Percentiles rank a stretch among this genome's conserved stretches.
These are phyloP conservation scores for Salix caprea DNA, from an alignment of 345 rosid species.

Conservation along the genomic window DNA sequence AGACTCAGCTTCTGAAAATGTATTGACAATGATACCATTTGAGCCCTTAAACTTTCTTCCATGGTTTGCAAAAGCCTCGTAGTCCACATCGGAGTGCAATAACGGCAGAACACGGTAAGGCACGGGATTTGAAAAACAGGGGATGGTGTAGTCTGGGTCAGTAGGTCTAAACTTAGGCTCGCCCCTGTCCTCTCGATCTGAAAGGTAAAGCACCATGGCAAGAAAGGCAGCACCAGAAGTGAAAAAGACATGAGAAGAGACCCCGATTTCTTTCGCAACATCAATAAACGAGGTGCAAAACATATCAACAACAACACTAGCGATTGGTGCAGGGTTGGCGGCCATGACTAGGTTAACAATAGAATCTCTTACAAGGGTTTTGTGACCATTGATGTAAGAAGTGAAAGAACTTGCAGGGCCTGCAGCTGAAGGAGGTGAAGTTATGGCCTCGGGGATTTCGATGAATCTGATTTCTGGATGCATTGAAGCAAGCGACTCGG, in stretches of 20 bases:
- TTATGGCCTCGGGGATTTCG: neutral
- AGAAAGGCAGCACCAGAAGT: conserved; percentile 42
- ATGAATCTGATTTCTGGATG: neutral
- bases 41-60: conserved; percentile 18
- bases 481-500: neutral
- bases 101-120: conserved; percentile 39
- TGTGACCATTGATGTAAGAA: neutral
- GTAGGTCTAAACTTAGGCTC: neutral
- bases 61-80: rapidly evolving
- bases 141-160: conserved; percentile 16
- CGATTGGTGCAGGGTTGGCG: conserved; percentile 24
- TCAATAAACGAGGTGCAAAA: conserved; percentile 47
- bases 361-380: neutral
- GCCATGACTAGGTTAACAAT: neutral
- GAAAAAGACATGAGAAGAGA: conserved; percentile 48
- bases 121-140: conserved; percentile 28
- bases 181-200: neutral
- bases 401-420: neutral
- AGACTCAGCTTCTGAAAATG: conserved; percentile 47
- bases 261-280: conserved; percentile 36
- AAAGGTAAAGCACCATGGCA: conserved; percentile 11
- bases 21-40: conserved; percentile 47
- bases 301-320: conserved; percentile 51
- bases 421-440: neutral
- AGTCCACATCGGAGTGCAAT: neutral